Percentiles rank a stretch among this genome's conserved stretches.
These are phyloP conservation scores for Aureococcus anophagefferens DNA, from an alignment of 108 stramenopile genomes.

Conservation along the genomic window DNA sequence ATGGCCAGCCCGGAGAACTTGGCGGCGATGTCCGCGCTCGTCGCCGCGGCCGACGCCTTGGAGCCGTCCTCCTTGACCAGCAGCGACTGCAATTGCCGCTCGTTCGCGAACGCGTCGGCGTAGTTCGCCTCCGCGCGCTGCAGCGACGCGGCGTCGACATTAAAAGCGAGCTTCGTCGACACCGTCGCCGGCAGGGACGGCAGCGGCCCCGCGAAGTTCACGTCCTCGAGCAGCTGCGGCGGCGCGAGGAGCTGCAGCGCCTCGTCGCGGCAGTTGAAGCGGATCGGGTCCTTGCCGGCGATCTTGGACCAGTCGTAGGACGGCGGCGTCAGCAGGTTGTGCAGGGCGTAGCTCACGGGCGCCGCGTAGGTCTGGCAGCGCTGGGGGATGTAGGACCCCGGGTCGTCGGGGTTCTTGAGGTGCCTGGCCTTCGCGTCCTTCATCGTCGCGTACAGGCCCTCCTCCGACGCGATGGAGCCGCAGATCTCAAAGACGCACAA, in stretches of 20 bases:
- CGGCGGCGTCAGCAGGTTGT: conserved; percentile 51
- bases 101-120: conserved; percentile 15
- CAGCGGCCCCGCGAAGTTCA: conserved; percentile 36
- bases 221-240: conserved; percentile 51
- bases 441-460: conserved; percentile 53
- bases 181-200: not conserved
- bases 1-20: conserved; percentile 48
- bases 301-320: conserved; percentile 60
- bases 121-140: conserved; percentile 28
- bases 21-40: conserved; percentile 25
- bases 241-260: conserved; percentile 48
- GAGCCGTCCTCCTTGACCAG: conserved; percentile 23
- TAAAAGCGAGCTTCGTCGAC: conserved; percentile 22
- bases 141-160: conserved; percentile 29
- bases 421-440: conserved; percentile 44
- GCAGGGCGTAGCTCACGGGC: conserved; percentile 53
- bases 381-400: conserved; percentile 46
- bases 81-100: not conserved
- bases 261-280: conserved; percentile 59
- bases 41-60: conserved; percentile 17
- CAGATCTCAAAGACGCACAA: conserved; percentile 52
- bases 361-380: conserved; percentile 46
- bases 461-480: conserved; percentile 51
- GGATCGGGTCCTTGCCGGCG: conserved; percentile 33
- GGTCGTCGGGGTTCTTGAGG: conserved; percentile 38